Percentiles rank a stretch among this genome's conserved stretches.
These are phyloP conservation scores for Solanum hybrid DNA, from an alignment of 305 asterid species.

Conservation along the genomic window DNA sequence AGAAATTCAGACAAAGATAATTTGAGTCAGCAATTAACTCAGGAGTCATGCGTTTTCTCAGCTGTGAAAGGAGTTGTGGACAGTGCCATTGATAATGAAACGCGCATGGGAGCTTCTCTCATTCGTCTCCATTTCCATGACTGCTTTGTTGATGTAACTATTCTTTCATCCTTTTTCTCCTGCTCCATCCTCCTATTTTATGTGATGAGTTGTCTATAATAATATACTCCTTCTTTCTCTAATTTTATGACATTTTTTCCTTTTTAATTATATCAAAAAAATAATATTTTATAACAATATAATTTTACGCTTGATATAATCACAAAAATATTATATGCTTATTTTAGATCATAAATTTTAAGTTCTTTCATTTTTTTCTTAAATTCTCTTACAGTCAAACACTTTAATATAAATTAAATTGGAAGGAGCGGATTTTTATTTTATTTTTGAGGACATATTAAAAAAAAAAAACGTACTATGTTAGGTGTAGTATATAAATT, in stretches of 20 bases:
- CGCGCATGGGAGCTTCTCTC: slow-evolving; percentile 10
- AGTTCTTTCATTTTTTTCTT: background rate
- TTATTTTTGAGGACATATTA: background rate
- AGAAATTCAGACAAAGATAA: background rate
- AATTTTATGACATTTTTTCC: background rate
- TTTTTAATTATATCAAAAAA: no score
- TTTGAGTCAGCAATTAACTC: background rate
- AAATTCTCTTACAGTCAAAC: background rate
- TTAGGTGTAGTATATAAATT: background rate
- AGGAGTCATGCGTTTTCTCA: background rate
- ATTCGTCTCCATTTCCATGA: slow-evolving; percentile 8
- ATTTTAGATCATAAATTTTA: background rate
- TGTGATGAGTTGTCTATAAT: background rate
- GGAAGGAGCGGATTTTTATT: background rate
- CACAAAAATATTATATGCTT: background rate
- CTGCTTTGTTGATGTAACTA: slow-evolving; percentile 1
- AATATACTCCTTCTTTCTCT: background rate
- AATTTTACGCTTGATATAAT: background rate
- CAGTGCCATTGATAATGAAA: background rate
- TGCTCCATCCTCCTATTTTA: background rate
- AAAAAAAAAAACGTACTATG: background rate
- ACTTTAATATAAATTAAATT: background rate
- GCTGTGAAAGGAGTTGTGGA: background rate
- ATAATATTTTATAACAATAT: no score
- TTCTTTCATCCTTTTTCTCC: background rate